Evolutionary conservation across 352 stramenopile species (phyloP), one percentile per base, ranked within the genome.

Genomic region (Globisporangium perplexum): DNA sequence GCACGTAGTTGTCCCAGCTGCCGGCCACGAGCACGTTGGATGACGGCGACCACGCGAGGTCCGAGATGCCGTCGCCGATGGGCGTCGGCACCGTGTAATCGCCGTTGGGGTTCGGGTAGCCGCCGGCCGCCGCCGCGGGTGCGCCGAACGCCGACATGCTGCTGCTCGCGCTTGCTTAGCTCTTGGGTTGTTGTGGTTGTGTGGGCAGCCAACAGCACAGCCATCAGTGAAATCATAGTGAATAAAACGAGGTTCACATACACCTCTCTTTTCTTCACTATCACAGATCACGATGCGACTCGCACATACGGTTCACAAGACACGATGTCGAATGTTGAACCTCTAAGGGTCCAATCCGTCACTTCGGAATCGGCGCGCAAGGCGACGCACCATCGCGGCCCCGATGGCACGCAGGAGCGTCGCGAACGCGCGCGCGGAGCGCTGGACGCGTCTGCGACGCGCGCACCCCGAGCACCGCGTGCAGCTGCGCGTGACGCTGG

Each of bases 1-100:
- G 83, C 60, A 93, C 83, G 22, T 74, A 66, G 59, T 93, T 93
- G 68, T 93, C 80, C 83, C 83, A 93, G 60, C 76, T 89, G 49
- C 77, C 83, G 8, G 77, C 72, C 31, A 90, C 83, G 18, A 93
- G 65, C 55, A 87, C 63, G 62, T 93, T 93, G 45, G 68, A 71
- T 31, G 69, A 82, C 12, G 83, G 80, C 46, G 77, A 90, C 83
- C 83, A 93, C 36, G 79, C 60, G 30, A 93, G 57, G 67, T 89
- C 78, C 61, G 88, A 71, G 53, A 93, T 82, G 51, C 83, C 79
- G 54, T 93, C 83, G 52, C 68, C 73, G 52, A 90, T 76, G 33
- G 55, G 55, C 51, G 77, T 76, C 23, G 68, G 72, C 47, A 93
- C 77, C 23, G 74, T 82, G 63, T 90, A 93, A 65, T 93, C 83